Evolutionary conservation across 1,139 yeast species (phyloP).

Genomic region (Geotrichum bryndzae): DNA sequence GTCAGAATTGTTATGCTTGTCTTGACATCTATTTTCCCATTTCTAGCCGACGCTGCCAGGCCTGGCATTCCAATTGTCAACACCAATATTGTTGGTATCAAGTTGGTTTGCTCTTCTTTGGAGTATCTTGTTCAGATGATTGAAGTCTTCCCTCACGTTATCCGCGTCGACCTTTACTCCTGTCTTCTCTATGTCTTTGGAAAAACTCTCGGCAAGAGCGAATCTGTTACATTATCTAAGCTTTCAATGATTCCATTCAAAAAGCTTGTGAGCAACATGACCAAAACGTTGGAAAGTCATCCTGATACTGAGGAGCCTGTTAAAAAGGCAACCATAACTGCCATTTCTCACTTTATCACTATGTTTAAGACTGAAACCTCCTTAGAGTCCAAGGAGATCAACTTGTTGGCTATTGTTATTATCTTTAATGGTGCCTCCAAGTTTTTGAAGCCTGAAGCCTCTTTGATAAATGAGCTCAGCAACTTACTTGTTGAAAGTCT

Average conservation of each 20-base stretch:
- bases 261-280: conserved; percentile 31
- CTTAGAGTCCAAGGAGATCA: conserved; percentile 40
- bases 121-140: conserved; percentile 58
- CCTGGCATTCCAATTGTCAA: conserved; percentile 26
- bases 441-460: conserved; percentile 34
- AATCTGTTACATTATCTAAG: conserved; percentile 25
- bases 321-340: conserved; percentile 33
- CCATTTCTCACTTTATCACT: conserved; percentile 22
- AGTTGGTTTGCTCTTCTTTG: conserved; percentile 44
- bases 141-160: conserved; percentile 56
- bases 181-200: conserved; percentile 63
- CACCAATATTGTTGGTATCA: conserved; percentile 25
- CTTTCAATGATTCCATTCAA: conserved; percentile 32
- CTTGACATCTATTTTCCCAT: conserved; percentile 54
- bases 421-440: conserved; percentile 51
- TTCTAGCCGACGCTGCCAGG: conserved; percentile 40
- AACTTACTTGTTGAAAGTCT: conserved; percentile 39
- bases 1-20: conserved; percentile 67
- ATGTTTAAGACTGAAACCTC: conserved; percentile 33
- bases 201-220: conserved; percentile 47
- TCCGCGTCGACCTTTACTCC: conserved; percentile 62
- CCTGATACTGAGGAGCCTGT: conserved; percentile 31
- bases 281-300: conserved; percentile 24
- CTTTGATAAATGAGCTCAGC: conserved; percentile 32
- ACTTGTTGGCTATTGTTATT: conserved; percentile 54